Conservation (phyloP, 306 rosid genomes). For the Glycyrrhiza uralensis region DNA sequence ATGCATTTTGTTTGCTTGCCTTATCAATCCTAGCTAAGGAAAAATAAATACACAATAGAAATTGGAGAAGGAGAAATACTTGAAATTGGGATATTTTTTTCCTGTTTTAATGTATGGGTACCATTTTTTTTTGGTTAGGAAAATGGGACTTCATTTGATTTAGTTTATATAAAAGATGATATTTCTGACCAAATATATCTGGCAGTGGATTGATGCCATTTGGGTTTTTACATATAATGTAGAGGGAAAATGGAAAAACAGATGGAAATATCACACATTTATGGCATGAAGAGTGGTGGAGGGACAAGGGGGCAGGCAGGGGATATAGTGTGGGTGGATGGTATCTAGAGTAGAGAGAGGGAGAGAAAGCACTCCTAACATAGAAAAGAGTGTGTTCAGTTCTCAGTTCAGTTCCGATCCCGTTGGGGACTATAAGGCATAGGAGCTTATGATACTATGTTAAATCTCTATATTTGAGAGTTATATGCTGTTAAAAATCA, state of each 20-base stretch:
- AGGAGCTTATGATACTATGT: not conserved
- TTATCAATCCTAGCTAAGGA: not conserved
- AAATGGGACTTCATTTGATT: not conserved
- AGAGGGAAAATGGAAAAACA: not conserved
- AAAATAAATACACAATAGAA: not conserved
- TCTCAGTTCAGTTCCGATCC: not conserved
- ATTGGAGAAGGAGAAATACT: not conserved
- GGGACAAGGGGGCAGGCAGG: not conserved
- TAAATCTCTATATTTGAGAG: not conserved
- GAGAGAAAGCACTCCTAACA: not conserved
- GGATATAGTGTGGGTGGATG: not conserved
- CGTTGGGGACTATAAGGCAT: not conserved
- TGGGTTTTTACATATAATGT: not conserved
- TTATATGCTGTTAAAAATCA: constrained; percentile 1
- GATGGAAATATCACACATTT: not conserved
- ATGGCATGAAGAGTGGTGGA: not conserved
- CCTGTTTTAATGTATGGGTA: not conserved
- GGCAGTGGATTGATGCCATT: not conserved
- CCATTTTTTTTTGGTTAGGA: not conserved
- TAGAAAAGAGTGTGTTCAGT: not conserved
- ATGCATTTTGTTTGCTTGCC: not conserved
- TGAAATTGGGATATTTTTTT: not conserved
- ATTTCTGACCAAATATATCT: not conserved
- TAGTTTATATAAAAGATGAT: not conserved
- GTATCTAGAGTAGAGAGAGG: not conserved